Base-by-base conservation (phyloP, 371 early-diverging fungal species). In the Sporodiniella umbellata region DNA sequence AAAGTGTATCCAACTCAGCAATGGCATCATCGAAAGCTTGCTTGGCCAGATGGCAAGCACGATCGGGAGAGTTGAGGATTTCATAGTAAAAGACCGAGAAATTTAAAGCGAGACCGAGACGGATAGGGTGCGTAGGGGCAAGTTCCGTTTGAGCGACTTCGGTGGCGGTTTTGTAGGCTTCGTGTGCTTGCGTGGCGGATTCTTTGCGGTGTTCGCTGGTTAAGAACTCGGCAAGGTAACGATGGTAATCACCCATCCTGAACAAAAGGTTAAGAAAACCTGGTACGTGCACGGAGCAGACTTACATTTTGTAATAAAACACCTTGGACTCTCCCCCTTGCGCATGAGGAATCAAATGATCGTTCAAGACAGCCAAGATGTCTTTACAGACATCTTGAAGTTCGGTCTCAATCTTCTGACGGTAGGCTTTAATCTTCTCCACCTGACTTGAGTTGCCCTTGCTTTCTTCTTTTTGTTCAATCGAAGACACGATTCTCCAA, bases 51-150 rank as follows among this genome's bases (percentile, higher is more conserved):
- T 28, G 30, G 10, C 30, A 98, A 25, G 99, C 99, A 63, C 92
- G 88, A 75, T 96, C 96, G 49, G 96, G 94, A 21, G 95, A 90
- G 83, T 98, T 98, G 68, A 96, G 81, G 70, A 99, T 99, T 82
- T 99, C 99, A 76, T 98, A 99, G 87, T 96, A 96, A 84, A 99
- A 99, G 37, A 99, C 99, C 8, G 99, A 99, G 82, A 96, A 99
- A 92, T 99, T 99, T 64, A 99, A 84, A 46, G 98, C 96, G 56
- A 99, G 86, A 43, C 99, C 99, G 42, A 99, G 89, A 56, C 98
- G 94, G 70, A 98, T 95, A 44, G 99, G 99, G 83, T 98, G 97
- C 42, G 99, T 99, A 35, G 96, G 90, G 26, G 95, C 87, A 15
- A 99, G 82, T 58, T 93, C 91, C 28, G 87, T 88, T 66, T 87